Evolutionary conservation across 1,139 yeast genomes (phyloP), one percentile per base, ranked within the genome.

Genomic region (Diutina siamensis): DNA sequence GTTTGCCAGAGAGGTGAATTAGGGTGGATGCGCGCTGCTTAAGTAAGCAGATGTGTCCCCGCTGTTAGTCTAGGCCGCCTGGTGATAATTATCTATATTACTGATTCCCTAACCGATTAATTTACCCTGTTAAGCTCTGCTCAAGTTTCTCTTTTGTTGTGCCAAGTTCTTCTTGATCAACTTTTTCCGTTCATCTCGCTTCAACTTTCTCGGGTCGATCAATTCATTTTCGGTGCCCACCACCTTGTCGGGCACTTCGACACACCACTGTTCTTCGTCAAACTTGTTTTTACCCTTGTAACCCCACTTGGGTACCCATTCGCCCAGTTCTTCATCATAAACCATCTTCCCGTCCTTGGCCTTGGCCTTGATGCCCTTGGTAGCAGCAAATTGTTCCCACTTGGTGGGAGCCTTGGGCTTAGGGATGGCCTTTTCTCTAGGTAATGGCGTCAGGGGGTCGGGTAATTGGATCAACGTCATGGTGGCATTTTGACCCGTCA

Each of bases 301-400:
- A 49, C 99, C 99, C 98, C 98, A 94, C 65, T 88, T 89, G 56
- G 95, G 94, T 50, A 83, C 96, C 98, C 98, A 94, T 64, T 88
- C 89, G 46, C 92, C 92, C 27, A 76, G 67, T 44, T 76, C 94
- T 64, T 94, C 97, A 62, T 92, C 96, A 57, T 69, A 94, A 1
- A 86, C 89, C 77, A 83, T 72, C 68, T 87, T 92, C 45, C 96
- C 97, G 35, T 86, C 83, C 64, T 82, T 88, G 53, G 86, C 85
- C 72, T 86, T 88, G 64, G 94, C 76, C 65, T 83, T 74, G 61
- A 94, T 94, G 55, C 97, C 97, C 71, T 94, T 94, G 73, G 79
- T 84, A 49, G 84, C 83, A 51, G 99, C 99, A 70, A 94, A 94
- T 61, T 76, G 76, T 68, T 94, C 96, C 99, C 99, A 94, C 67